phyloP scores from a whole-genome alignment of 495 filamentous ascomycete genomes.

The Penicillium longicatenatum region DNA sequence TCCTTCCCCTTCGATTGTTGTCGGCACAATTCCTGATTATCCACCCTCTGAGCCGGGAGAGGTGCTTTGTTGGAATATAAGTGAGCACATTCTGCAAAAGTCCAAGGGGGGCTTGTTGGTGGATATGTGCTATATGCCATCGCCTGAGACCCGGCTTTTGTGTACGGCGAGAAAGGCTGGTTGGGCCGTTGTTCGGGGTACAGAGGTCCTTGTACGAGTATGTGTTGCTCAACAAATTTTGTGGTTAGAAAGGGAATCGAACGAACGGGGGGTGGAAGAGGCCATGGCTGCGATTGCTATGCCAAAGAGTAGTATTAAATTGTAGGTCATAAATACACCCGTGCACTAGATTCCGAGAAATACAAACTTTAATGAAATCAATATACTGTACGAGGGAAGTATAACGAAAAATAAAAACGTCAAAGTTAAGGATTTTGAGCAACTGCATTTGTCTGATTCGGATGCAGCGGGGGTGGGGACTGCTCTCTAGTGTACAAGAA shows the following conservation, averaged over 20 bases:
- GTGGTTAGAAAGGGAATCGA: slow-evolving; percentile 4
- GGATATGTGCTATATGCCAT: slow-evolving; percentile 14
- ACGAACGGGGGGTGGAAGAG: slow-evolving; percentile 2
- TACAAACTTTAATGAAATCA: too few species aligned
- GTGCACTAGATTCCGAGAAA: too few species aligned
- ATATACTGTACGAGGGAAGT: too few species aligned
- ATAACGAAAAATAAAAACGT: too few species aligned
- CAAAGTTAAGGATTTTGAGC: too few species aligned
- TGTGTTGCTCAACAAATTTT: slow-evolving; percentile 7
- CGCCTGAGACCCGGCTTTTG: slow-evolving; percentile 1
- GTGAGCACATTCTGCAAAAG: not conserved
- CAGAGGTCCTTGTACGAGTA: slow-evolving; percentile 9
- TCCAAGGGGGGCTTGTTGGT: not conserved
- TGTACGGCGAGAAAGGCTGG: not conserved
- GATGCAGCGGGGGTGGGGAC: too few species aligned
- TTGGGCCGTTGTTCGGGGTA: slow-evolving; percentile 5
- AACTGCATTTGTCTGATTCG: too few species aligned
- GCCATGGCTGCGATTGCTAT: slow-evolving; percentile 9
- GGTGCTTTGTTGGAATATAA: not conserved
- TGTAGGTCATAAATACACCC: not conserved
- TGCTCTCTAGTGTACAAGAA: too few species aligned
- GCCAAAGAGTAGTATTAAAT: not conserved
- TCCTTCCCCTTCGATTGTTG: slow-evolving; percentile 1
- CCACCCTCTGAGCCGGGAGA: not conserved
- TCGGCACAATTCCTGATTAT: slow-evolving; percentile 7